A percentile compares a stretch with the other conserved stretches of the same genome.
phyloP scores from a whole-genome alignment of 345 rosid species.

The Mercurialis annua region DNA sequence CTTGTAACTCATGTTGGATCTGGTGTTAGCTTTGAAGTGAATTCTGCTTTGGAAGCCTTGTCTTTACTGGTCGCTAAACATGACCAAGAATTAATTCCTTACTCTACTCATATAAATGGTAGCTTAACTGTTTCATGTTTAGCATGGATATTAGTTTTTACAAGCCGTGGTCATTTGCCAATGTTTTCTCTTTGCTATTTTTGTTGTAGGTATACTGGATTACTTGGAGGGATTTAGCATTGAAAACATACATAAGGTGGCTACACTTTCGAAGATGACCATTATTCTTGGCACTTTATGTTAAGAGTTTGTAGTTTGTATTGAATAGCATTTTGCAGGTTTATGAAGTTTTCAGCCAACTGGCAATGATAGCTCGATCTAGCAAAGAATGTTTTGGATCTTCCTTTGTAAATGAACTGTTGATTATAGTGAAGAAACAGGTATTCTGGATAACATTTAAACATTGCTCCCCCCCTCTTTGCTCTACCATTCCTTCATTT shows the following conservation, averaged over 20 bases:
- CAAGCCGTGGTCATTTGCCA: not conserved
- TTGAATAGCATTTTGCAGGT: constrained; percentile 43
- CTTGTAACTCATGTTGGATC: constrained; percentile 85
- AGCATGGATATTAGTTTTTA: not conserved
- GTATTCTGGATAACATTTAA: constrained; percentile 26
- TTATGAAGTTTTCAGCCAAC: constrained; percentile 70
- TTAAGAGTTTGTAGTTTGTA: not conserved
- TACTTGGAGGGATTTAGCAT: constrained; percentile 75
- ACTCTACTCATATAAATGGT: constrained; percentile 82
- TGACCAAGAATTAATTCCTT: constrained; percentile 57
- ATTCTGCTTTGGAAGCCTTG: constrained; percentile 71
- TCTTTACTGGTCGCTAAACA: constrained; percentile 52
- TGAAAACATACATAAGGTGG: constrained; percentile 72
- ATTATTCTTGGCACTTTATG: constrained; percentile 14
- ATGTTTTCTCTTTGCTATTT: constrained; percentile 7
- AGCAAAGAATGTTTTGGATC: constrained; percentile 43
- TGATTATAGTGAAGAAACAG: constrained; percentile 81
- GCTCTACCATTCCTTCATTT: not conserved
- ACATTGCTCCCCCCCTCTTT: not conserved
- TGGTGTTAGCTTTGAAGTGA: constrained; percentile 61
- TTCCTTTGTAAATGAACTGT: constrained; percentile 69
- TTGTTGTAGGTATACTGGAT: constrained; percentile 69
- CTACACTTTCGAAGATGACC: constrained; percentile 10
- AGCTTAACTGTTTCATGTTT: constrained; percentile 8
- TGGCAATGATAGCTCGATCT: constrained; percentile 49